Evolutionary conservation across 495 filamentous ascomycete species (phyloP).

Genomic region (Neurospora pannonica): DNA sequence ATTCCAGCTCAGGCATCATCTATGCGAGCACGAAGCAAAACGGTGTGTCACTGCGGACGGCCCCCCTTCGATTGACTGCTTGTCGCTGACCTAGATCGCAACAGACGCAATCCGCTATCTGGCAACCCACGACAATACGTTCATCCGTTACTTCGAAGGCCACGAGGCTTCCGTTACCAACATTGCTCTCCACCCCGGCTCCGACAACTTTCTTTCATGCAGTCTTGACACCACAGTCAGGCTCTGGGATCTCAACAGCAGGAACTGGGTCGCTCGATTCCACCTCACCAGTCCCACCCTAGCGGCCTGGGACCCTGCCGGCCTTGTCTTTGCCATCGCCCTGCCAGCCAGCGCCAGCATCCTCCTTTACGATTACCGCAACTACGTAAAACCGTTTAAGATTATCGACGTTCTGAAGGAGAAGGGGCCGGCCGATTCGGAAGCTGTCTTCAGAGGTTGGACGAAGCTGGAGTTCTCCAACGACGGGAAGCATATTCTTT

Average conservation of each 20-base stretch:
- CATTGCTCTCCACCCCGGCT: constrained; percentile 61
- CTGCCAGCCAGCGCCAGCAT: constrained; percentile 66
- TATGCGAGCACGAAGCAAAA: constrained; percentile 95
- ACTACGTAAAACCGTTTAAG: constrained; percentile 87
- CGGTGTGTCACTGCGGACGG: constrained; percentile 32
- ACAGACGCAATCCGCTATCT: constrained; percentile 81
- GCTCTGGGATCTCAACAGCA: constrained; percentile 72
- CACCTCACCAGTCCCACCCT: constrained; percentile 70
- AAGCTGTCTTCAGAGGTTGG: constrained; percentile 51
- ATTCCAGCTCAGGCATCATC: constrained; percentile 75
- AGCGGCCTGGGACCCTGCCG: constrained; percentile 78
- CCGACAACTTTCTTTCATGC: constrained; percentile 86
- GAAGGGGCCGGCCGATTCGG: constrained; percentile 21
- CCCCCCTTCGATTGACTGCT: neutral
- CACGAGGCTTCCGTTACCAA: constrained; percentile 76
- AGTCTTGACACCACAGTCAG: constrained; percentile 79
- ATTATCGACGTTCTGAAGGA: constrained; percentile 65
- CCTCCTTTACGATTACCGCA: constrained; percentile 85
- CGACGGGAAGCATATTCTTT: constrained; percentile 76
- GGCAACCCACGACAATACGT: constrained; percentile 87
- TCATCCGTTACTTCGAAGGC: constrained; percentile 88
- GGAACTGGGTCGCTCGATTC: constrained; percentile 66
- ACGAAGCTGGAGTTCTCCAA: constrained; percentile 88
- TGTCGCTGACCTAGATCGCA: constrained; percentile 7
- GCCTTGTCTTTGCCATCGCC: constrained; percentile 82